Percentiles rank a stretch among this genome's conserved stretches.
Conservation (phyloP, 306 rosid genomes). For the Glycine latifolia region DNA sequence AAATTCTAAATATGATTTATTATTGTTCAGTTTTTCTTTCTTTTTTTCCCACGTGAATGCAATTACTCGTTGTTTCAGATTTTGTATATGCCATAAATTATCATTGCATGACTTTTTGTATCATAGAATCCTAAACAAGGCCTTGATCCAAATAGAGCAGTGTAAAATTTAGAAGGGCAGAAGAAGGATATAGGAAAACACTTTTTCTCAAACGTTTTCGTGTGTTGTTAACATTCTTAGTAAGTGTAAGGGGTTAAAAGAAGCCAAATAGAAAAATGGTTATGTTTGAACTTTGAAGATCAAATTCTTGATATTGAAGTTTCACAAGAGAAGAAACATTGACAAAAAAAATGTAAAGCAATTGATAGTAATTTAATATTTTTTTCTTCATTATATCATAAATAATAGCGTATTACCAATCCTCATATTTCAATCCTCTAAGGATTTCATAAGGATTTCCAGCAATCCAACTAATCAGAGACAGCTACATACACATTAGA, state of each 20-base stretch:
- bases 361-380: neutral
- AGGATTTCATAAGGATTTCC: conserved; percentile 35
- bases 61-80: neutral
- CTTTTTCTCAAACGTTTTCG: neutral
- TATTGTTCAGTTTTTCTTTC: neutral
- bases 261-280: neutral
- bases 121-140: neutral
- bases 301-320: conserved; percentile 13
- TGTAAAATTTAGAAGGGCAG: neutral
- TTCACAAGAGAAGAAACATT: neutral
- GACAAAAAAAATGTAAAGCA: neutral
- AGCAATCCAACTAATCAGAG: conserved; percentile 32
- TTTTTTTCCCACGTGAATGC: neutral
- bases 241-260: neutral
- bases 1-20: neutral
- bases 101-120: neutral
- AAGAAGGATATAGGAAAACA: neutral
- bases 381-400: neutral
- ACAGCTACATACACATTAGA: conserved; percentile 15
- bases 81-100: neutral
- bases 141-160: neutral
- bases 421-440: conserved; percentile 11
- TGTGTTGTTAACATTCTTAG: neutral
- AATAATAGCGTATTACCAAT: conserved; percentile 27
- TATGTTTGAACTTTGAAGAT: neutral